Conservation (phyloP, 495 filamentous ascomycete species). For the Cladorrhinum samala region DNA sequence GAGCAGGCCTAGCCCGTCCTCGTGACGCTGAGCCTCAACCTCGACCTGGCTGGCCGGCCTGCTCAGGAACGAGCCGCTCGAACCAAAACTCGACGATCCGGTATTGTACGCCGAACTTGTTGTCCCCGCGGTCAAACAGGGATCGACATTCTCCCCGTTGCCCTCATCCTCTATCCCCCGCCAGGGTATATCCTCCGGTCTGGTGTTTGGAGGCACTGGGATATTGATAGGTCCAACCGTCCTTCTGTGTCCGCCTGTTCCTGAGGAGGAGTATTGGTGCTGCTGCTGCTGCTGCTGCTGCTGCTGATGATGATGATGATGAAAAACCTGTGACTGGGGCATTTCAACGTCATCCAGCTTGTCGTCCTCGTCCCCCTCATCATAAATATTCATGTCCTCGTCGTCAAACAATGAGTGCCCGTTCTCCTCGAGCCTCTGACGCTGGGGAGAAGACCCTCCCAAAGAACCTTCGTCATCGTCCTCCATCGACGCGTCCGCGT, state of each 20-base stretch:
- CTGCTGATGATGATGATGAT: background rate
- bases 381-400: slow-evolving; percentile 22
- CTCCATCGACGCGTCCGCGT: slow-evolving; percentile 16
- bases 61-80: background rate
- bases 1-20: slow-evolving; percentile 9
- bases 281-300: too few relatives aligned
- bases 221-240: slow-evolving; percentile 2
- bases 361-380: slow-evolving; percentile 32
- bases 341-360: slow-evolving; percentile 29
- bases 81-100: background rate
- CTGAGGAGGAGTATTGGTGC: too few relatives aligned
- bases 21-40: slow-evolving; percentile 13
- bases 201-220: background rate
- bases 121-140: slow-evolving; percentile 7
- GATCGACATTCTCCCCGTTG: slow-evolving; percentile 39
- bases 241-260: background rate
- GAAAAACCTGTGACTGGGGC: slow-evolving; percentile 5
- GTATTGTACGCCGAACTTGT: too few relatives aligned
- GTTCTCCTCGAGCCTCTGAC: too few relatives aligned
- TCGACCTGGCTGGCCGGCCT: background rate
- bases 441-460: slow-evolving; percentile 29
- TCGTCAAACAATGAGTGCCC: too few relatives aligned
- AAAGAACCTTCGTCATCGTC: slow-evolving; percentile 16
- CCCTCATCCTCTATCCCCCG: slow-evolving; percentile 38
- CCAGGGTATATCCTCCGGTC: slow-evolving; percentile 40